phyloP scores from a whole-genome alignment of 768 basidiomycete genomes.

The Amanita phalloides region DNA sequence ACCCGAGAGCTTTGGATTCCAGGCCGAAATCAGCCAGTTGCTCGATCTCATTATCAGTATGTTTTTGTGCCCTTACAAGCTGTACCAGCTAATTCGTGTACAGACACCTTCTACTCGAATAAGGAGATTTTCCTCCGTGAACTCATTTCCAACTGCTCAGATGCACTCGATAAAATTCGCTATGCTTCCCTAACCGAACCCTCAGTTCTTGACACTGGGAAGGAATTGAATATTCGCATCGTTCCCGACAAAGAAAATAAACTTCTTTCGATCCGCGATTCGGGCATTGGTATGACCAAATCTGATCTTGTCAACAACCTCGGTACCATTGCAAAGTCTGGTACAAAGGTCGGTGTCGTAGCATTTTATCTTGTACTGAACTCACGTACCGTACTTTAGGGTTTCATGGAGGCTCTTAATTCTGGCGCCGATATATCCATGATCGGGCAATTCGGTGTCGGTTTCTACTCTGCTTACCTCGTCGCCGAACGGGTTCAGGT shows the following conservation, averaged over 20 bases:
- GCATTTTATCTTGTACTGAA: background rate
- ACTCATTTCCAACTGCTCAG: conserved; percentile 92
- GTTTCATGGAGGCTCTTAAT: conserved; percentile 98
- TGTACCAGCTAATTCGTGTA: conserved; percentile 7
- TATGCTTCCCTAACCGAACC: conserved; percentile 95
- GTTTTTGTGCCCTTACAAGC: conserved; percentile 17
- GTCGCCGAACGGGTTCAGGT: conserved; percentile 98
- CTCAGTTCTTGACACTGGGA: conserved; percentile 76
- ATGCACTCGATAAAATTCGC: conserved; percentile 98
- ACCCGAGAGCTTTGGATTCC: conserved; percentile 88
- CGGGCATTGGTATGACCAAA: conserved; percentile 99
- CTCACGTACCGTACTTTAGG: conserved; percentile 36
- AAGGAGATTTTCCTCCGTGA: conserved; percentile 99
- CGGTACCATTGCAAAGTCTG: conserved; percentile 91
- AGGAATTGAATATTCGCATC: conserved; percentile 93
- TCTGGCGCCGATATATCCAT: conserved; percentile 88
- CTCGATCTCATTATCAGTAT: conserved; percentile 97
- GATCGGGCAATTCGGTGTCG: conserved; percentile 99
- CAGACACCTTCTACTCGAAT: conserved; percentile 99
- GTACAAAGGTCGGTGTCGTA: conserved; percentile 56
- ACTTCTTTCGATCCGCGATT: conserved; percentile 81
- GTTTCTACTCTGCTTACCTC: conserved; percentile 99
- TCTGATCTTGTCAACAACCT: conserved; percentile 99
- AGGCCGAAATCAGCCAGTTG: conserved; percentile 98
- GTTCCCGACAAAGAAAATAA: conserved; percentile 95